Percentiles rank a stretch among this genome's conserved stretches.
Evolutionary conservation across 2,329 filamentous ascomycete genomes (phyloP).

Genomic region (Phyllachora maydis): DNA sequence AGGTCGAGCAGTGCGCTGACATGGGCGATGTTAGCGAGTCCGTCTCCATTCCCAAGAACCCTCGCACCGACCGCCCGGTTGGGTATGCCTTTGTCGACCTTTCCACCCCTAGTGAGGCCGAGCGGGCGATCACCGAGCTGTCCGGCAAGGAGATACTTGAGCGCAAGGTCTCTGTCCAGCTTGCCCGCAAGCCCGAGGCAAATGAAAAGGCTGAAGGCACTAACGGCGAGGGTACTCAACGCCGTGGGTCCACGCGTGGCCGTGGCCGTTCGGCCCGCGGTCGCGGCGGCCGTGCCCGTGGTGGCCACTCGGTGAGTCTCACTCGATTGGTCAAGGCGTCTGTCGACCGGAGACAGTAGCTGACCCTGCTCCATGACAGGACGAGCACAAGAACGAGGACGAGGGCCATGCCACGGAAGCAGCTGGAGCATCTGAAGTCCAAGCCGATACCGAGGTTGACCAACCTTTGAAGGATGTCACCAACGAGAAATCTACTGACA

Average conservation of each 20-base stretch:
- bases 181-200: constrained; percentile 90
- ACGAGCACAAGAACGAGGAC: constrained; percentile 20
- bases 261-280: constrained; percentile 45
- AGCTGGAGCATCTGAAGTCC: constrained; percentile 22
- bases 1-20: no score
- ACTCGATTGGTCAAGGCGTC: no score
- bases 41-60: constrained; percentile 98
- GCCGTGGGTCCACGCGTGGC: constrained; percentile 40
- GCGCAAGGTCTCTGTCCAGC: constrained; percentile 97
- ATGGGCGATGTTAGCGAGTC: no score
- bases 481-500: constrained; percentile 33
- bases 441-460: constrained; percentile 27
- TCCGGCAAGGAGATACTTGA: constrained; percentile 96
- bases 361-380: constrained; percentile 4
- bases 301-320: no score
- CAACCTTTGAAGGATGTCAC: constrained; percentile 41
- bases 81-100: constrained; percentile 98
- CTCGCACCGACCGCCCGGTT: constrained; percentile 92
- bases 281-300: constrained; percentile 43
- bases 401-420: constrained; percentile 21
- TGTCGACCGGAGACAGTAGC: constrained; percentile 12
- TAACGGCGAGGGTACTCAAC: constrained; percentile 54
- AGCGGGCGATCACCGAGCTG: constrained; percentile 86
- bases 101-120: constrained; percentile 80
- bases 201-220: constrained; percentile 55